Conservation (phyloP, 805 yeast species). For the Teunomyces tritomae region DNA sequence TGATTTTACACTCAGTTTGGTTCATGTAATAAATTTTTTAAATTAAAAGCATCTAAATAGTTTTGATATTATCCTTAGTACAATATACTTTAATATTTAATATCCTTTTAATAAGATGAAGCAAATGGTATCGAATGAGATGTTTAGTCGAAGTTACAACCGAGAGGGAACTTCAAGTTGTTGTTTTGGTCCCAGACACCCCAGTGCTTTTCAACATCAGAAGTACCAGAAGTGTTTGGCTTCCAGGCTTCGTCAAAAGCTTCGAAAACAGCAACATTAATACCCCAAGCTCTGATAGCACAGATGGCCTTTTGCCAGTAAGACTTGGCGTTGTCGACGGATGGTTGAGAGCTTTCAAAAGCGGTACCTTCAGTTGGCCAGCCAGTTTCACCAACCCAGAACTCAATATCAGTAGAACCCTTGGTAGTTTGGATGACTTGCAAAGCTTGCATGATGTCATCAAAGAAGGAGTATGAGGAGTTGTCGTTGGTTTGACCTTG, state of each 20-base stretch:
- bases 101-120: neutral
- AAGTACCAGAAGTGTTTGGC: slow-evolving; percentile 83
- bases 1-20: too few species aligned
- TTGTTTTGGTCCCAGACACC: slow-evolving; percentile 71
- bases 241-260: slow-evolving; percentile 97
- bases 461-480: slow-evolving; percentile 88
- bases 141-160: slow-evolving; percentile 26
- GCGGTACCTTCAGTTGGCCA: slow-evolving; percentile 89
- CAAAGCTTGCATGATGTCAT: slow-evolving; percentile 96
- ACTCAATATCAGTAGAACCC: slow-evolving; percentile 80
- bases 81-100: neutral
- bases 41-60: neutral
- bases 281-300: slow-evolving; percentile 94
- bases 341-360: slow-evolving; percentile 66
- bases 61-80: neutral
- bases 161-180: slow-evolving; percentile 36
- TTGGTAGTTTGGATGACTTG: slow-evolving; percentile 82
- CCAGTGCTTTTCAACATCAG: slow-evolving; percentile 91
- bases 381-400: slow-evolving; percentile 98
- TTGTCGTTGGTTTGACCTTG: slow-evolving; percentile 88
- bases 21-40: neutral
- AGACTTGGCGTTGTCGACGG: slow-evolving; percentile 66
- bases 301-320: slow-evolving; percentile 90
- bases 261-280: slow-evolving; percentile 89
- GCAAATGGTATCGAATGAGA: neutral